Conservation (phyloP, 2,329 filamentous ascomycete genomes). For the Penicillium digitatum region DNA sequence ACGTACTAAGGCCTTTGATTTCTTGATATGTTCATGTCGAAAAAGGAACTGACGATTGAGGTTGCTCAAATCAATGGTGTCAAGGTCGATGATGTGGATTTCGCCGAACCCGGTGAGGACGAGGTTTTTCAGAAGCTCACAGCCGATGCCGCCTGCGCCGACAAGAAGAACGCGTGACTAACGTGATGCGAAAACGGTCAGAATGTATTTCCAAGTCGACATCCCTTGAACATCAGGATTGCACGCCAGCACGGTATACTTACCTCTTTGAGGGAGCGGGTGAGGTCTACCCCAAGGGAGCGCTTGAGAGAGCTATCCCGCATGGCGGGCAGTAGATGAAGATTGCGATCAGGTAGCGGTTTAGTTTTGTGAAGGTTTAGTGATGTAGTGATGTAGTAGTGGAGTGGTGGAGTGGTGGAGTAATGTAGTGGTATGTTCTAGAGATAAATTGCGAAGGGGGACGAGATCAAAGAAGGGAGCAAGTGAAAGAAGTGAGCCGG, state of each 20-base stretch:
- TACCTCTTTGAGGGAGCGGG: conserved; percentile 42
- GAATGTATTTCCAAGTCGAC: background rate
- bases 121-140: conserved; percentile 94
- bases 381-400: background rate
- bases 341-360: conserved; percentile 4
- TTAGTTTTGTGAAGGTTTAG: background rate
- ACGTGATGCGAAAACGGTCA: conserved; percentile 10
- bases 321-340: conserved; percentile 24
- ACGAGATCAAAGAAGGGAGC: background rate
- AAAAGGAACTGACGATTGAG: conserved; percentile 97
- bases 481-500: conserved; percentile 11
- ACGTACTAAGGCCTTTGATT: conserved; percentile 83
- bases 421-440: conserved; percentile 1
- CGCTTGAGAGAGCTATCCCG: conserved; percentile 44
- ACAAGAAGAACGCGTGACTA: conserved; percentile 89
- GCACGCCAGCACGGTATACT: background rate
- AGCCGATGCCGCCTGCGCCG: conserved; percentile 94
- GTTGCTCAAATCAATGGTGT: conserved; percentile 97
- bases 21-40: conserved; percentile 94
- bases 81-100: conserved; percentile 91
- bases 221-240: background rate
- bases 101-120: conserved; percentile 88
- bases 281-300: conserved; percentile 41
- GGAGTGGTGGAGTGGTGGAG: background rate
- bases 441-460: background rate